phyloP scores from a whole-genome alignment of 2,329 filamentous ascomycete species.

The Ceratocystis cubensis region DNA sequence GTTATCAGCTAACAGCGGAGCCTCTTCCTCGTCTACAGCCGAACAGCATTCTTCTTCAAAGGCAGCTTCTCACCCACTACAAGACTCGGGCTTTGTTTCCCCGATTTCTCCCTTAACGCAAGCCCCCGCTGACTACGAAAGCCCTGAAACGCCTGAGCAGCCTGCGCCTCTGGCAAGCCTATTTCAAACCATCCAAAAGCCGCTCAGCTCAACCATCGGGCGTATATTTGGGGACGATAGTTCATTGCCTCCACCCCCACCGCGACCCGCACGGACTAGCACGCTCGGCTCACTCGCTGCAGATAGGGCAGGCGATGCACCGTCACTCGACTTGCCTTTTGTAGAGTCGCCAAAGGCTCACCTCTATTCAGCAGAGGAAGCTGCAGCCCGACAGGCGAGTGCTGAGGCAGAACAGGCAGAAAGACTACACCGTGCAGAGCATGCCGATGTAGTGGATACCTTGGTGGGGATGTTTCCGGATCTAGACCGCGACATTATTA shows the following conservation, averaged over 20 bases:
- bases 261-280: slow-evolving; percentile 8
- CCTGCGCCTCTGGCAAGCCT: slow-evolving; percentile 31
- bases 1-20: not conserved
- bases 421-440: slow-evolving; percentile 69
- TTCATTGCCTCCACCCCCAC: slow-evolving; percentile 25
- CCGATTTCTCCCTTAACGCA: slow-evolving; percentile 6
- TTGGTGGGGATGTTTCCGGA: slow-evolving; percentile 94
- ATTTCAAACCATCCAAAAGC: slow-evolving; percentile 79
- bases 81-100: not conserved
- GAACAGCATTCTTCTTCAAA: not conserved
- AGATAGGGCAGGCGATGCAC: slow-evolving; percentile 6
- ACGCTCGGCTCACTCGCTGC: slow-evolving; percentile 28
- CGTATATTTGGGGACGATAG: slow-evolving; percentile 75
- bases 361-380: slow-evolving; percentile 57
- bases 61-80: not conserved
- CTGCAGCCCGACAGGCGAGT: slow-evolving; percentile 78
- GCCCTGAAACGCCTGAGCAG: slow-evolving; percentile 13
- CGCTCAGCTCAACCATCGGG: slow-evolving; percentile 70
- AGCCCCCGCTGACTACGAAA: slow-evolving; percentile 1
- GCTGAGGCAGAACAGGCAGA: slow-evolving; percentile 81
- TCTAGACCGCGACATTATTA: slow-evolving; percentile 84
- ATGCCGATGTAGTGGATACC: slow-evolving; percentile 84
- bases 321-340: slow-evolving; percentile 9
- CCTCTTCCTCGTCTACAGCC: slow-evolving; percentile 7
- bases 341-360: slow-evolving; percentile 5